Percentiles rank a stretch among this genome's conserved stretches.
Evolutionary conservation across 106 monocot species (phyloP).

Genomic region (Amphibolis antarctica): DNA sequence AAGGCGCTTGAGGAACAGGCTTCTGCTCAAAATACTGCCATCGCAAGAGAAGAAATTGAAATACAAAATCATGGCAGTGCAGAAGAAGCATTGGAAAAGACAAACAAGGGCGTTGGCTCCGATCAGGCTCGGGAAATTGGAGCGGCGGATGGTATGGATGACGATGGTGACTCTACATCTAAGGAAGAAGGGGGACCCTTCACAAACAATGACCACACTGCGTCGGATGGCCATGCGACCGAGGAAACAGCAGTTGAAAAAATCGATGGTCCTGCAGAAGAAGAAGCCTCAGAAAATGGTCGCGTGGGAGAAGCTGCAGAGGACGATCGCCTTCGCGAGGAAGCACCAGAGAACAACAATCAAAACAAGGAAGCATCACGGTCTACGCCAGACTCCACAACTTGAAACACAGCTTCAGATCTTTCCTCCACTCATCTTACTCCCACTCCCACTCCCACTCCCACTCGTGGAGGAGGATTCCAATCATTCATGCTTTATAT

Average conservation of each 20-base stretch:
- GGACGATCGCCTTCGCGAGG: no score
- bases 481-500: no score
- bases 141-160: conserved; percentile 4
- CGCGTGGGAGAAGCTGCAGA: not conserved
- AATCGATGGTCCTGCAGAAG: not conserved
- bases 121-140: not conserved
- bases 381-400: no score
- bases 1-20: not conserved
- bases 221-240: not conserved
- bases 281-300: not conserved
- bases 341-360: no score
- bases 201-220: not conserved
- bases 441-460: no score
- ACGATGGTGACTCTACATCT: not conserved
- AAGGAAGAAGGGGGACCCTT: not conserved
- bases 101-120: not conserved
- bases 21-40: not conserved
- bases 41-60: not conserved
- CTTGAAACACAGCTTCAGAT: no score
- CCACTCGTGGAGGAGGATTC: no score
- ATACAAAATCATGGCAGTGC: not conserved
- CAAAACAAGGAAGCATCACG: no score
- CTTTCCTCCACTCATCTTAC: no score
- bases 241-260: not conserved
- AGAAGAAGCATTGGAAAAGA: no score